These are phyloP conservation scores for Antrodiella citrinella DNA, from an alignment of 768 basidiomycete species.

Conservation along the genomic window DNA sequence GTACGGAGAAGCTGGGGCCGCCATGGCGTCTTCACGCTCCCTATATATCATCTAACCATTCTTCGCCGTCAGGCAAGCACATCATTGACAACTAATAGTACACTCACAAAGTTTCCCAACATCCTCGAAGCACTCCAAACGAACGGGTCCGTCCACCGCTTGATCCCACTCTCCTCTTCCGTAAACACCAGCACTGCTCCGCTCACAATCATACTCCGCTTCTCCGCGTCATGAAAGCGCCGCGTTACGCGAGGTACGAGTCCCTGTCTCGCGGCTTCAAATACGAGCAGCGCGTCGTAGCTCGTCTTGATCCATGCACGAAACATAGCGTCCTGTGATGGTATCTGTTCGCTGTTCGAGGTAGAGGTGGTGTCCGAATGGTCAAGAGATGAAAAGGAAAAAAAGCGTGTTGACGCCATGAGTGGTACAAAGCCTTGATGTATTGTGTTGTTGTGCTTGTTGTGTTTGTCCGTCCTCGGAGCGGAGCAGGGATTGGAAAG, in stretches of 20 bases:
- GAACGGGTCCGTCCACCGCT: conserved; percentile 16
- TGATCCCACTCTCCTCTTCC: conserved; percentile 16
- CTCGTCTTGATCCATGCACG: conserved; percentile 16
- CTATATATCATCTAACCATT: conserved; percentile 15
- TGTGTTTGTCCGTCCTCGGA: background rate
- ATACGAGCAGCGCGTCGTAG: conserved; percentile 14
- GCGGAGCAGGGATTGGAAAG: background rate
- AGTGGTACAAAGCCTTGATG: background rate
- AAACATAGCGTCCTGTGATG: conserved; percentile 9
- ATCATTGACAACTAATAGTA: background rate
- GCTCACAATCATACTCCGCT: conserved; percentile 12
- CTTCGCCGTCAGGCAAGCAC: too few species aligned
- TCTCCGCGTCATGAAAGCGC: conserved; percentile 15
- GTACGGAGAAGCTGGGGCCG: conserved; percentile 7
- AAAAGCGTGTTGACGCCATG: background rate
- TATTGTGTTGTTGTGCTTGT: too few species aligned
- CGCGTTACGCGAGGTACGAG: conserved; percentile 14
- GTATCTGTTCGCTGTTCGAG: conserved; percentile 4
- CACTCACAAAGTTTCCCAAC: conserved; percentile 15
- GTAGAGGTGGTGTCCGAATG: conserved; percentile 1
- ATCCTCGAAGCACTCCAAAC: conserved; percentile 14
- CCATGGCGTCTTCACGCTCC: conserved; percentile 11
- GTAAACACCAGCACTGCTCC: conserved; percentile 16
- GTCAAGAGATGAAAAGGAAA: background rate
- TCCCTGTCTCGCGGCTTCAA: conserved; percentile 13